Percentiles rank a stretch among this genome's conserved stretches.
These are phyloP conservation scores for Cardamine occulta DNA, from an alignment of 345 rosid genomes.

Conservation along the genomic window DNA sequence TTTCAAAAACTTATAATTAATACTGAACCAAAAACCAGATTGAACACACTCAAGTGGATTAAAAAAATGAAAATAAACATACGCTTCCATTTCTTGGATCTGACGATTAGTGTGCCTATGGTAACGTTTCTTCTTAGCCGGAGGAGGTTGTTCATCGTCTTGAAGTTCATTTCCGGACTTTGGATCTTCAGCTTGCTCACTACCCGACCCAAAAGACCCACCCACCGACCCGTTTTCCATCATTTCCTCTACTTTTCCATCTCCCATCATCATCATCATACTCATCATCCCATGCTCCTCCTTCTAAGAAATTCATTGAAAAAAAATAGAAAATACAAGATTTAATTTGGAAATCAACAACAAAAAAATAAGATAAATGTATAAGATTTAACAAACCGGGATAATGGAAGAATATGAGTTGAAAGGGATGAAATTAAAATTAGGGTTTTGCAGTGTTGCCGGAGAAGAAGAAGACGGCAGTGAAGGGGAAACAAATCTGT, in stretches of 20 bases:
- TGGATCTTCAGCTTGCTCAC: slow-evolving; percentile 71
- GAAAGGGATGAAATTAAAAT: slow-evolving; percentile 75
- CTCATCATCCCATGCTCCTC: slow-evolving; percentile 66
- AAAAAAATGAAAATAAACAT: slow-evolving; percentile 34
- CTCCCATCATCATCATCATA: slow-evolving; percentile 67
- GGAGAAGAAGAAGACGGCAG: slow-evolving; percentile 52
- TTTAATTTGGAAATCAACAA: background rate
- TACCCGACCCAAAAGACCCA: slow-evolving; percentile 85
- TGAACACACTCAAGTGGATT: background rate
- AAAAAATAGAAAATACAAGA: background rate
- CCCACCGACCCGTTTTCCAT: slow-evolving; percentile 80
- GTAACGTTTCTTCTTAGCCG: slow-evolving; percentile 83
- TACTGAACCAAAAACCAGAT: background rate
- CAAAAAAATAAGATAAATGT: background rate
- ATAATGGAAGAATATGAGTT: slow-evolving; percentile 60
- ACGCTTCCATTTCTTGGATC: slow-evolving; percentile 99
- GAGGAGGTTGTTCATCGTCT: slow-evolving; percentile 52
- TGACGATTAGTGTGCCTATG: slow-evolving; percentile 91
- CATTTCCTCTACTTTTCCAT: slow-evolving; percentile 60
- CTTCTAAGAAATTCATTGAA: slow-evolving; percentile 45
- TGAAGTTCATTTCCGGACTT: slow-evolving; percentile 63
- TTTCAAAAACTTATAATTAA: background rate
- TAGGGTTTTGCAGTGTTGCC: slow-evolving; percentile 68
- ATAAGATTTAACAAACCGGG: slow-evolving; percentile 53
- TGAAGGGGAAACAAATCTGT: slow-evolving; percentile 56